These are phyloP conservation scores for Didymella pinodella DNA, from an alignment of 2,329 filamentous ascomycete genomes.

Conservation along the genomic window DNA sequence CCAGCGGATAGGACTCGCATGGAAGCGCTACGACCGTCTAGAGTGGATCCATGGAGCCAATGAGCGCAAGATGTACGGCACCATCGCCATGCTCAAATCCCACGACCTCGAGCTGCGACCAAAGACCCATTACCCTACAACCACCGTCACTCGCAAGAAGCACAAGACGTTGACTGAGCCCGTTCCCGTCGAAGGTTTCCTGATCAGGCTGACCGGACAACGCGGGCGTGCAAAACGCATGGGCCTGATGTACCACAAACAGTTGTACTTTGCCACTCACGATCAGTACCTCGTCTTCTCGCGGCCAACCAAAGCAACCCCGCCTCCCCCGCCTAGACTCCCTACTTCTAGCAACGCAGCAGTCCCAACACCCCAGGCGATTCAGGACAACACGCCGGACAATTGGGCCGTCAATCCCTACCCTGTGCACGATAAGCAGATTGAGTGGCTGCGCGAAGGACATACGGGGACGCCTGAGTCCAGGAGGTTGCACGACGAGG, in stretches of 20 bases:
- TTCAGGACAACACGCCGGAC: conserved; percentile 65
- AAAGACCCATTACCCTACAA: conserved; percentile 70
- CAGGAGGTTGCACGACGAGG: conserved; percentile 62
- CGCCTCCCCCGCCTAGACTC: conserved; percentile 66
- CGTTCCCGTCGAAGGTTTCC: conserved; percentile 69
- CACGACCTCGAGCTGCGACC: conserved; percentile 72
- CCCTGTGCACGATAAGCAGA: conserved; percentile 60
- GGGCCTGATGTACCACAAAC: conserved; percentile 70
- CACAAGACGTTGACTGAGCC: conserved; percentile 63
- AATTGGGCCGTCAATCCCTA: conserved; percentile 70
- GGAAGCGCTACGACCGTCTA: conserved; percentile 73
- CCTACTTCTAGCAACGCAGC: conserved; percentile 53
- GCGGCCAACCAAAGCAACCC: conserved; percentile 63
- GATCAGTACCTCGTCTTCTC: conserved; percentile 70
- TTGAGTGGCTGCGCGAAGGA: conserved; percentile 64
- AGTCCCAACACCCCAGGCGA: conserved; percentile 63
- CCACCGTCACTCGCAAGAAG: conserved; percentile 51
- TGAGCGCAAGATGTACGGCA: conserved; percentile 73
- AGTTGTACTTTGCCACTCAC: conserved; percentile 70
- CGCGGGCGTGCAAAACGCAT: conserved; percentile 65
- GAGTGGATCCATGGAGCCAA: conserved; percentile 73
- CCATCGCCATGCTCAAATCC: conserved; percentile 70
- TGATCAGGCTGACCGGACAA: conserved; percentile 70
- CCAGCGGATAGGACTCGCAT: conserved; percentile 69
- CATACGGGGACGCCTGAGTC: conserved; percentile 53